Conservation (phyloP, 2,329 filamentous ascomycete species). For the Apiospora malaysiana region DNA sequence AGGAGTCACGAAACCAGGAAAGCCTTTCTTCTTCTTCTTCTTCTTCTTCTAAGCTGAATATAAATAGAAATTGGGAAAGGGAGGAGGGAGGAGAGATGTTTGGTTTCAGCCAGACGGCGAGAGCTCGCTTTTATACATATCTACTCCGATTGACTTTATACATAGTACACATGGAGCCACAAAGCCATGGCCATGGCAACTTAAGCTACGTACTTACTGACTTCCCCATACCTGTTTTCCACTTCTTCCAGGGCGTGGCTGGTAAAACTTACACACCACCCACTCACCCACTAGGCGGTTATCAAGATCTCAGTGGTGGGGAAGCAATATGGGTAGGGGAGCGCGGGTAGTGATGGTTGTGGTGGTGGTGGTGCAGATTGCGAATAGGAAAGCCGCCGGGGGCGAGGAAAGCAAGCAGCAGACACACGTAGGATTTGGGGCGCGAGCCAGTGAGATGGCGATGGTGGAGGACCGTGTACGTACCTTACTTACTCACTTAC, state of each 20-base stretch:
- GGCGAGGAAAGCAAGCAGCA: not conserved
- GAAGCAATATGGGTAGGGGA: not conserved
- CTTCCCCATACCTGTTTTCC: not conserved
- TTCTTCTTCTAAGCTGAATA: not conserved
- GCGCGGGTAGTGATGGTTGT: not conserved
- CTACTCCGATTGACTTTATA: not conserved
- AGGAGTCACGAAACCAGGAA: not conserved
- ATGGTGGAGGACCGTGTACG: not conserved
- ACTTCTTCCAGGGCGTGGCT: not conserved
- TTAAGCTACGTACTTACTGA: not conserved
- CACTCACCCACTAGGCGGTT: not conserved
- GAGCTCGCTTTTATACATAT: not conserved
- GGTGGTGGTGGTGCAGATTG: not conserved
- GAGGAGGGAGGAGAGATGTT: not conserved
- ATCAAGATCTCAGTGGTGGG: not conserved
- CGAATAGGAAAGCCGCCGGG: not conserved
- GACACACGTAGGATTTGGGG: not conserved
- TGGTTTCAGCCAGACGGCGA: not conserved
- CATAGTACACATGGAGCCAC: not conserved
- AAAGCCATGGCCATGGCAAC: not conserved
- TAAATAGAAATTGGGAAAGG: not conserved
- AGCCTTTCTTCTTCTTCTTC: no score
- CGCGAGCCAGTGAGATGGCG: not conserved
- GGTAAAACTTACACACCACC: constrained; percentile 7
- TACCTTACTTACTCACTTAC: not conserved